Conservation (phyloP, 2,329 filamentous ascomycete species). For the Colletotrichum sidae region DNA sequence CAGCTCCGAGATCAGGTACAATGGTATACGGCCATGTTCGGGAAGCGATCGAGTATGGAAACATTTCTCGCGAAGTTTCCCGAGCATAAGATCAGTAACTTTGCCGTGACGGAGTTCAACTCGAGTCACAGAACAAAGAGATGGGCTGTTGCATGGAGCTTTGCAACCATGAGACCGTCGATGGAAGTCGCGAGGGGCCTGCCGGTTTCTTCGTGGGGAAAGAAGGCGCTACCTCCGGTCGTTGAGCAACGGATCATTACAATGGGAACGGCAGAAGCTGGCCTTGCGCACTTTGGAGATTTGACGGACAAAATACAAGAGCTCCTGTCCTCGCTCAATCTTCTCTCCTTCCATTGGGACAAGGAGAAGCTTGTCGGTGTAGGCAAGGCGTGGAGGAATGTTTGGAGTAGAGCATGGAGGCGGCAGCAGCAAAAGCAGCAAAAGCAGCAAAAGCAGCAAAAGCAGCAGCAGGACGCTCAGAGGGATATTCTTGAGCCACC, state of each 20-base stretch:
- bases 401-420: slow-evolving; percentile 82
- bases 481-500: slow-evolving; percentile 49
- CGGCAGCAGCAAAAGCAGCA: slow-evolving; percentile 61
- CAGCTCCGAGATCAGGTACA: slow-evolving; percentile 69
- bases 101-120: slow-evolving; percentile 82
- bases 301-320: slow-evolving; percentile 52
- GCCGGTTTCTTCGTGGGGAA: slow-evolving; percentile 50
- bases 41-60: slow-evolving; percentile 79
- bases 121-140: slow-evolving; percentile 83
- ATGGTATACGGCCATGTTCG: slow-evolving; percentile 95
- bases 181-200: slow-evolving; percentile 58
- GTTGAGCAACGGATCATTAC: slow-evolving; percentile 56
- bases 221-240: slow-evolving; percentile 55
- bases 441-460: slow-evolving; percentile 34
- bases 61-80: slow-evolving; percentile 70
- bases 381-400: slow-evolving; percentile 75
- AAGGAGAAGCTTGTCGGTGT: slow-evolving; percentile 63
- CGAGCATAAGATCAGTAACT: slow-evolving; percentile 75
- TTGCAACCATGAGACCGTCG: slow-evolving; percentile 72
- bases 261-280: slow-evolving; percentile 53
- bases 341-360: slow-evolving; percentile 75
- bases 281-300: not conserved
- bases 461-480: slow-evolving; percentile 42
- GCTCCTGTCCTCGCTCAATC: slow-evolving; percentile 66
- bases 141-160: slow-evolving; percentile 94